Evolutionary conservation across 225 moss, liverwort and hornwort genomes (phyloP), one percentile per base, ranked within the genome.

Genomic region (Pseudoscleropodium purum): DNA sequence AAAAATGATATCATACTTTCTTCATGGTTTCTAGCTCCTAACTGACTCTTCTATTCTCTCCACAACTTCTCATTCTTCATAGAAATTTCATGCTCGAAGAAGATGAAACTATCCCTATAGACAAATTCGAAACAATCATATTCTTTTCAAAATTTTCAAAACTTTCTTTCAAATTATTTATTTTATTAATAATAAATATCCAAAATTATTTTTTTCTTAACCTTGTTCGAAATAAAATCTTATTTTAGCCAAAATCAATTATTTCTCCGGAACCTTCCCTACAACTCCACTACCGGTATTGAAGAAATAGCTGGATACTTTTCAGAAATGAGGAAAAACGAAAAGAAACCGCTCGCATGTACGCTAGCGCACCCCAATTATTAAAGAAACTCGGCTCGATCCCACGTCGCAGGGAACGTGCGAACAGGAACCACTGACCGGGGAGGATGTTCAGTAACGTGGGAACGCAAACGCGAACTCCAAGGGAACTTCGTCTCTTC

Each of bases 401-500:
- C 61, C 41, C 45, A 89, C 83, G 75, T 30, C 10, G 11, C 7
- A 36, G 83, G 65, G 91, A 87, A 84, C 89, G 62, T 62, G 86
- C 13, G 77, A 88, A 89, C 89, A 7, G 1, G 74, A 45, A 3
- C 7, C 17, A 34, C 64, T 56, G 65, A n/a, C 64, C 47, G 10
- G 18, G 85, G 43, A 21, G 62, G 85, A 21, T 0, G 20, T 54
- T n/a, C 13, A 11, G 65, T 66, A 20, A 57, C 83, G 15, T 21
- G 85, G 31, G 89, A 79, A 67, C 85, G 8, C 17, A 1, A 15
- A 15, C 20, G 64, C 9, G 91, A 87, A 87, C 81, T 19, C 6
- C 7, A 37, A 5, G 87, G 88, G 91, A 91, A 86, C 91, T 41
- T 83, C 86, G 83, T 85, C 88, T 88, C 86, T 61, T 84, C 39